These are phyloP conservation scores for Thraustotheca clavata DNA, from an alignment of 352 stramenopile genomes.

Conservation along the genomic window DNA sequence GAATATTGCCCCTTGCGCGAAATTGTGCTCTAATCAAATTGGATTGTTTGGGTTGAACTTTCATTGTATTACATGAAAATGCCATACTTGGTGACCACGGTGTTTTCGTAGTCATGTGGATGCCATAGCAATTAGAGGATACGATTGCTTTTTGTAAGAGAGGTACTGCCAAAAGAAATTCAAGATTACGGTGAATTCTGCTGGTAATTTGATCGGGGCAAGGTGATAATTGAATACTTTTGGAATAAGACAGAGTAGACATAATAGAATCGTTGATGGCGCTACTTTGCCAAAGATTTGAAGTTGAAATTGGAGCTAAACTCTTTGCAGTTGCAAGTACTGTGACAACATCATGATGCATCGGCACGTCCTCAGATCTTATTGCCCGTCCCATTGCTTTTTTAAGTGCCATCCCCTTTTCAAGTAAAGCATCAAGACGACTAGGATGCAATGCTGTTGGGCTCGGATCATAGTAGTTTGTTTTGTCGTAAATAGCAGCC, in stretches of 20 bases:
- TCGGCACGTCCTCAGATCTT: neutral
- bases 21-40: no score
- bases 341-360: neutral
- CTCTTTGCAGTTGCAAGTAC: slow-evolving; percentile 16
- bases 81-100: neutral
- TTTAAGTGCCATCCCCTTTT: slow-evolving; percentile 10
- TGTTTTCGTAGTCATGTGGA: neutral
- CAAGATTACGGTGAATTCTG: neutral
- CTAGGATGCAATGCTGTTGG: neutral
- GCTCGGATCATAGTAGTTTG: neutral
- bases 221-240: neutral
- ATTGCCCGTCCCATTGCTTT: slow-evolving; percentile 11
- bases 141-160: neutral
- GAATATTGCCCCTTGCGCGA: neutral
- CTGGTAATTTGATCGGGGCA: neutral
- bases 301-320: neutral
- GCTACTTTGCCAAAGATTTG: neutral
- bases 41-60: no score
- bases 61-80: no score
- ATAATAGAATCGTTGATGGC: neutral
- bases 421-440: neutral
- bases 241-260: neutral
- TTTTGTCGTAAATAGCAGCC: neutral
- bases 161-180: neutral
- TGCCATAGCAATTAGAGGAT: neutral